phyloP scores from a whole-genome alignment of 2,329 filamentous ascomycete species.

The Rugonectria rugulosa region DNA sequence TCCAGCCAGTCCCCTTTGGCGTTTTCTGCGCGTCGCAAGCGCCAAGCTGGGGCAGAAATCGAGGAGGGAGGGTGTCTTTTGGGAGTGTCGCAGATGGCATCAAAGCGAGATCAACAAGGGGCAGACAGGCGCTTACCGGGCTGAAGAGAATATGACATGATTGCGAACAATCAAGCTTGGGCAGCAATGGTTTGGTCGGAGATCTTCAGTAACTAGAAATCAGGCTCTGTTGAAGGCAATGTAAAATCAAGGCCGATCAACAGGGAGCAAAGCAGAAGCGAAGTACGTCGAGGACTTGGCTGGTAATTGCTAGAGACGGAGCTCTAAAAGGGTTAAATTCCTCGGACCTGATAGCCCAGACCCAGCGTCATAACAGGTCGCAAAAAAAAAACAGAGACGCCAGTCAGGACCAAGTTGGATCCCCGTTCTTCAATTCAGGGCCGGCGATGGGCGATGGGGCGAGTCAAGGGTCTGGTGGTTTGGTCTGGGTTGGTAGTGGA shows the following conservation, averaged over 20 bases:
- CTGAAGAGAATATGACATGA: conserved; percentile 40
- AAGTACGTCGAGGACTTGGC: conserved; percentile 16
- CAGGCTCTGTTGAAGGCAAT: conserved; percentile 8
- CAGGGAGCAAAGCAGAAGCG: conserved; percentile 13
- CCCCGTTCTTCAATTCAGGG: conserved; percentile 29
- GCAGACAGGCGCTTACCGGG: conserved; percentile 37
- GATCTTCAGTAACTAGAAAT: conserved; percentile 26
- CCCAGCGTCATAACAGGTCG: conserved; percentile 42
- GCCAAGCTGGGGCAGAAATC: conserved; percentile 30
- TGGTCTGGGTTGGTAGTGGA: conserved; percentile 27
- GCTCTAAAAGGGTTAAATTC: conserved; percentile 43
- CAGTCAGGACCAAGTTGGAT: conserved; percentile 32
- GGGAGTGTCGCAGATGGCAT: conserved; percentile 38
- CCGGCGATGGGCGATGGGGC: conserved; percentile 25
- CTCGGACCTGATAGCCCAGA: conserved; percentile 37
- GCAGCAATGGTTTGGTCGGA: conserved; percentile 36
- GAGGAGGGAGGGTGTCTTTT: conserved; percentile 27
- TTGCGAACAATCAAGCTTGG: conserved; percentile 36
- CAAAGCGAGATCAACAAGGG: conserved; percentile 42
- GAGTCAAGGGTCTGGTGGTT: conserved; percentile 33
- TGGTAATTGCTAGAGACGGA: conserved; percentile 31
- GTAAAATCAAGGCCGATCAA: conserved; percentile 19
- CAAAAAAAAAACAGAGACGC: conserved; percentile 35
- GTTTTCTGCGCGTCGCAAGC: conserved; percentile 30
- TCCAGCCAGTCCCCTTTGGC: conserved; percentile 31